Conservation (phyloP, 331 rosid genomes). For the Acacia concinna region DNA sequence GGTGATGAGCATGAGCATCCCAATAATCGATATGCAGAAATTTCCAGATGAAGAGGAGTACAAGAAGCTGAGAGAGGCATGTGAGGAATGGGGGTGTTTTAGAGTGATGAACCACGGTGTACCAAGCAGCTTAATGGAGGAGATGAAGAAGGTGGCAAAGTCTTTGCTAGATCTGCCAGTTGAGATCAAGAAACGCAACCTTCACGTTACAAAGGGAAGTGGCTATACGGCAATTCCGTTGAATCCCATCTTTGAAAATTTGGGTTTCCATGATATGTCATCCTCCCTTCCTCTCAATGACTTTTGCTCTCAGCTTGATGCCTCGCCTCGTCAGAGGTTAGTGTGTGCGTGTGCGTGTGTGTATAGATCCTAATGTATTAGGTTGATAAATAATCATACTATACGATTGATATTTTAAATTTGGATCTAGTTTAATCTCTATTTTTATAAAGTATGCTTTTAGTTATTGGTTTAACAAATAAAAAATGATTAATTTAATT, state of each 20-base stretch:
- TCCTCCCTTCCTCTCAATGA: constrained; percentile 28
- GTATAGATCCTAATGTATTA: too few species aligned
- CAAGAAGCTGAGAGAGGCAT: constrained; percentile 43
- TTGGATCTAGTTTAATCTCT: too few species aligned
- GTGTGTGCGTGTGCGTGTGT: background rate
- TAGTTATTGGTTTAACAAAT: too few species aligned
- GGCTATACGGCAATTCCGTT: constrained; percentile 36
- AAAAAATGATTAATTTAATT: too few species aligned
- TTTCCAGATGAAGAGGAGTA: constrained; percentile 26
- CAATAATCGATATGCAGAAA: constrained; percentile 17
- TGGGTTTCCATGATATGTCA: constrained; percentile 50
- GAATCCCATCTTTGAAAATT: constrained; percentile 47
- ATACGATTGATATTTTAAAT: too few species aligned
- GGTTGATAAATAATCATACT: too few species aligned
- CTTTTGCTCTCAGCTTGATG: constrained; percentile 38
- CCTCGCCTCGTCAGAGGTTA: constrained; percentile 40
- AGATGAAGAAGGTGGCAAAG: constrained; percentile 44
- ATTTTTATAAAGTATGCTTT: too few species aligned
- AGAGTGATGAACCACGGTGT: constrained; percentile 47
- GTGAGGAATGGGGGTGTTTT: constrained; percentile 54
- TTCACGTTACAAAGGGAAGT: constrained; percentile 29
- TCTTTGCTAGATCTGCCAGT: constrained; percentile 42
- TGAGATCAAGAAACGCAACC: constrained; percentile 45
- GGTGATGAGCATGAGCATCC: background rate
- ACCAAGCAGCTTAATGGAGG: constrained; percentile 35